Conservation (phyloP, 306 rosid species). For the Elaeagnus macrophylla region DNA sequence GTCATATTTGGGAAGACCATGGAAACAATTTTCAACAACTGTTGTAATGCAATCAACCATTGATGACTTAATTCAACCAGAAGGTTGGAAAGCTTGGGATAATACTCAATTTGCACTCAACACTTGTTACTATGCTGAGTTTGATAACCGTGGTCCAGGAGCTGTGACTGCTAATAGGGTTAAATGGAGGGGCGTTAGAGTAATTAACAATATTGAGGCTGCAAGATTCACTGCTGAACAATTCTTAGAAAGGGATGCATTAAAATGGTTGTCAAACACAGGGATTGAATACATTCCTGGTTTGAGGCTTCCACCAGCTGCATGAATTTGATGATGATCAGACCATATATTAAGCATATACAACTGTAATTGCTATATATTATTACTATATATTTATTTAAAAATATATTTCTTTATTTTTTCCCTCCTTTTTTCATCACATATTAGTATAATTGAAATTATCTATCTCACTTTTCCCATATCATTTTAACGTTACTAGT, state of each 20-base stretch:
- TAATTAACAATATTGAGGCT: conserved; percentile 34
- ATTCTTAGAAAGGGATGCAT: conserved; percentile 11
- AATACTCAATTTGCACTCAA: conserved; percentile 16
- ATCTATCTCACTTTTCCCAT: too few relatives aligned
- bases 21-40: conserved; percentile 42
- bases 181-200: conserved; percentile 44
- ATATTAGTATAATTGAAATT: too few relatives aligned
- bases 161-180: conserved; percentile 30
- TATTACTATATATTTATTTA: too few relatives aligned
- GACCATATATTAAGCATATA: too few relatives aligned
- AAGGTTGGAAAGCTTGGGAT: conserved; percentile 30
- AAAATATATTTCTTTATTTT: too few relatives aligned
- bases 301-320: too few relatives aligned
- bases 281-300: too few relatives aligned
- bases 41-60: conserved; percentile 46
- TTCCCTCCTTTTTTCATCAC: too few relatives aligned
- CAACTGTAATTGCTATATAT: too few relatives aligned
- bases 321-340: too few relatives aligned
- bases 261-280: too few relatives aligned
- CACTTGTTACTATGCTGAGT: conserved; percentile 53
- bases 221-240: conserved; percentile 21
- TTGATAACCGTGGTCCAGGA: conserved; percentile 46
- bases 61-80: conserved; percentile 40
- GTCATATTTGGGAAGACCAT: conserved; percentile 55
- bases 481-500: too few relatives aligned